Evolutionary conservation across 148 eudicot genomes (phyloP).

Genomic region (Chenopodium formosanum): DNA sequence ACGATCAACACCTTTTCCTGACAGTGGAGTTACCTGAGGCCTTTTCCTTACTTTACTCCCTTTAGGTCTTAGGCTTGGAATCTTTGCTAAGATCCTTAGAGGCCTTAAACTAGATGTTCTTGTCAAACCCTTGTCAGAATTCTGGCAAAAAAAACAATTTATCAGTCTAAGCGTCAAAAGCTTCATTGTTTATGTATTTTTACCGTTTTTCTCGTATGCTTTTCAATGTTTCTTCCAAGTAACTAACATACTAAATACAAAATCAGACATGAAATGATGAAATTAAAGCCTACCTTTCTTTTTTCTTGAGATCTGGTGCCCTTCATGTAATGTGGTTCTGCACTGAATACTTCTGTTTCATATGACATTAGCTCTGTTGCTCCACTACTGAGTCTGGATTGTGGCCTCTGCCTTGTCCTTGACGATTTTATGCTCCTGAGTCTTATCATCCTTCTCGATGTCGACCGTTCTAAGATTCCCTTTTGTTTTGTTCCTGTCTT

Average conservation of each 20-base stretch:
- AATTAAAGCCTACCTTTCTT: conserved; percentile 35
- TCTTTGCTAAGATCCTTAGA: conserved; percentile 45
- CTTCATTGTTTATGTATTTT: too few relatives aligned
- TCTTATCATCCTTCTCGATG: conserved; percentile 40
- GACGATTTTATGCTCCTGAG: conserved; percentile 38
- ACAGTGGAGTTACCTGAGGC: conserved; percentile 28
- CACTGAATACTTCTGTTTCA: conserved; percentile 22
- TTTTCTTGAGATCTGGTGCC: conserved; percentile 49
- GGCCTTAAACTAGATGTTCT: conserved; percentile 52
- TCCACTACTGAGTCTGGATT: conserved; percentile 42
- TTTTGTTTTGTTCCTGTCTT: conserved; percentile 26
- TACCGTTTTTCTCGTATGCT: too few relatives aligned
- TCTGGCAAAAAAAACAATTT: conserved; percentile 26
- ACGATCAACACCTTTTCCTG: conserved; percentile 38
- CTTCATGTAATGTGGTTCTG: conserved; percentile 49
- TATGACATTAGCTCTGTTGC: conserved; percentile 17
- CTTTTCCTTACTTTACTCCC: conserved; percentile 34
- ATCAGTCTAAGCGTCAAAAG: conserved; percentile 7
- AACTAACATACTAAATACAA: neutral
- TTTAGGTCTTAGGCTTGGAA: conserved; percentile 59
- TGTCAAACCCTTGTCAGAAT: conserved; percentile 32
- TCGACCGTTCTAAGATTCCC: conserved; percentile 39
- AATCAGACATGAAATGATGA: neutral
- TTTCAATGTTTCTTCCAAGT: neutral
- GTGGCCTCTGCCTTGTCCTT: conserved; percentile 30